Conservation (phyloP, 495 filamentous ascomycete species). For the Podospora fimiseda region DNA sequence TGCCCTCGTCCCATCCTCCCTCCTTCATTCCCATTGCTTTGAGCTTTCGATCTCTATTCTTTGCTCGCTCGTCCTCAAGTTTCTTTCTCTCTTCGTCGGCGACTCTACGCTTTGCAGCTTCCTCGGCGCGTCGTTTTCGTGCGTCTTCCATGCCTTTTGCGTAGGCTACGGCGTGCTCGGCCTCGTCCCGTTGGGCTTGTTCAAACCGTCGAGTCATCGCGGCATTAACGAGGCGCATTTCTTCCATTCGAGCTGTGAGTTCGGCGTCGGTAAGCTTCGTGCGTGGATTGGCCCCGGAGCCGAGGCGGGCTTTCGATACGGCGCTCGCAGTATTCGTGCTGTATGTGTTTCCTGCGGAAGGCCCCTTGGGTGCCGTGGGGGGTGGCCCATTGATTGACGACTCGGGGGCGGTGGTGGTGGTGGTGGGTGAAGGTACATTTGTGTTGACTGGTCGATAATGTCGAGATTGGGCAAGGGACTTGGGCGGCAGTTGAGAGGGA, state of each 20-base stretch:
- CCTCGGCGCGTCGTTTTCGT: slow-evolving; percentile 38
- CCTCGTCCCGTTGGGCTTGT: slow-evolving; percentile 45
- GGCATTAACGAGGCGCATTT: slow-evolving; percentile 41
- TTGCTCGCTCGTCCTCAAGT: slow-evolving; percentile 44
- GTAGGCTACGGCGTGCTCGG: slow-evolving; percentile 44
- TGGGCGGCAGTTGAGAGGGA: slow-evolving; percentile 6
- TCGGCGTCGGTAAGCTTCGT: slow-evolving; percentile 49
- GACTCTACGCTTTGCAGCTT: slow-evolving; percentile 29
- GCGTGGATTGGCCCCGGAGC: slow-evolving; percentile 43
- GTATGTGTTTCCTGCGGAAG: background rate
- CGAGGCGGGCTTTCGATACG: slow-evolving; percentile 29
- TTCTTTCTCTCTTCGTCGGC: slow-evolving; percentile 39
- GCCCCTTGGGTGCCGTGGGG: background rate
- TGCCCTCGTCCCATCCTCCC: slow-evolving; percentile 45
- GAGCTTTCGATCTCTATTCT: slow-evolving; percentile 43
- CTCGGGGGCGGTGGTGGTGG: too few relatives aligned
- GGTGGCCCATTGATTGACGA: slow-evolving; percentile 8
- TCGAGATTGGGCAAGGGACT: slow-evolving; percentile 35
- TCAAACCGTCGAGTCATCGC: slow-evolving; percentile 46
- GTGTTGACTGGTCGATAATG: slow-evolving; percentile 21
- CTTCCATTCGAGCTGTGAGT: slow-evolving; percentile 45
- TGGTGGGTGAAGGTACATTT: slow-evolving; percentile 19
- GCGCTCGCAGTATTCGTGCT: slow-evolving; percentile 26
- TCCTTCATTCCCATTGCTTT: slow-evolving; percentile 39
- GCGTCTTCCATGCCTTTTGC: slow-evolving; percentile 47